Conservation (phyloP, 2,329 filamentous ascomycete species). For the Akanthomyces muscarius region DNA sequence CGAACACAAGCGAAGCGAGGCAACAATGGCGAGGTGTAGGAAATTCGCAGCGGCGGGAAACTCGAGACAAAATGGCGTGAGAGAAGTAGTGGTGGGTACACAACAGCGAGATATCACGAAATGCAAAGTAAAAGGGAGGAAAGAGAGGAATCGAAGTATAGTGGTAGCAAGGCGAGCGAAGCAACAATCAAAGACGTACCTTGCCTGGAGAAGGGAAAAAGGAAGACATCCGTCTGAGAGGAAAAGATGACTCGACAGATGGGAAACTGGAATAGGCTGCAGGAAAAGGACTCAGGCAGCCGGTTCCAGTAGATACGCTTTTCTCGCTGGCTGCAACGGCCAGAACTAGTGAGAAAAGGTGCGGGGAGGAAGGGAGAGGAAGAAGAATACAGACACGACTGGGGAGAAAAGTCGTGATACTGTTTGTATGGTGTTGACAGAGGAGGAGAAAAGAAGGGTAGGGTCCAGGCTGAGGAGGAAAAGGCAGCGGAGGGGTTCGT, state of each 20-base stretch:
- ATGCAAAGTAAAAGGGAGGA: background rate
- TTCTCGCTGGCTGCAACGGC: slow-evolving; percentile 13
- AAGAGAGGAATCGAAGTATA: background rate
- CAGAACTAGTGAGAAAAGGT: slow-evolving; percentile 17
- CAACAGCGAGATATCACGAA: slow-evolving; percentile 1
- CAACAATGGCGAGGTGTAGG: background rate
- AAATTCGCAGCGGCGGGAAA: background rate
- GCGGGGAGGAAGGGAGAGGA: background rate
- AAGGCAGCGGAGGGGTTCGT: slow-evolving; percentile 16
- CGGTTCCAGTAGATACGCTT: slow-evolving; percentile 10
- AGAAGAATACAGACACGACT: slow-evolving; percentile 10
- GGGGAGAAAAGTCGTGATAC: slow-evolving; percentile 14
- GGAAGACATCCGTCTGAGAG: slow-evolving; percentile 13
- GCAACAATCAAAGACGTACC: background rate
- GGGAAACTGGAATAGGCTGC: slow-evolving; percentile 6
- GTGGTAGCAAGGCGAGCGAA: background rate
- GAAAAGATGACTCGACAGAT: slow-evolving; percentile 7
- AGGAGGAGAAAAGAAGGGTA: slow-evolving; percentile 10
- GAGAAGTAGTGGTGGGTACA: background rate
- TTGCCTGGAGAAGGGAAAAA: slow-evolving; percentile 14
- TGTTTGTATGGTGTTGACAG: slow-evolving; percentile 14
- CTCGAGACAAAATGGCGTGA: slow-evolving; percentile 4
- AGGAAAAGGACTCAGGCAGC: background rate
- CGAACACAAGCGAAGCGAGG: slow-evolving; percentile 1
- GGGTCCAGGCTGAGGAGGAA: slow-evolving; percentile 13